Percentiles rank a stretch among this genome's conserved stretches.
Conservation (phyloP, 805 yeast genomes). For the Saccharomyces eubayanus region DNA sequence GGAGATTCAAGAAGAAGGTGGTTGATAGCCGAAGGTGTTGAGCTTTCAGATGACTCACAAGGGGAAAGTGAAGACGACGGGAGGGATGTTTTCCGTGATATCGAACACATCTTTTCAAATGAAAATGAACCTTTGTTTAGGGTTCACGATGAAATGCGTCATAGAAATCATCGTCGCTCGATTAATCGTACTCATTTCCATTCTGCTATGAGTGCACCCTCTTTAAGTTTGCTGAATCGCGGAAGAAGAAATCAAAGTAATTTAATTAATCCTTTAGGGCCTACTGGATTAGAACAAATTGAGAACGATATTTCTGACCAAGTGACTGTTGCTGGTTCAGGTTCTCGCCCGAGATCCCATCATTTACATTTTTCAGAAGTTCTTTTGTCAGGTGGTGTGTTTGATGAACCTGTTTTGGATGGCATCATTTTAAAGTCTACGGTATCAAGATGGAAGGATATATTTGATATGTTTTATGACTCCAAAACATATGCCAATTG, state of each 20-base stretch:
- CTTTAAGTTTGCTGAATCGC: constrained; percentile 23
- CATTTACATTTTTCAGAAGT: constrained; percentile 25
- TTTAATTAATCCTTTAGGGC: constrained; percentile 28
- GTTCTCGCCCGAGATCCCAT: constrained; percentile 20
- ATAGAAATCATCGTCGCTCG: constrained; percentile 18
- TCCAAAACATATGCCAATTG: constrained; percentile 32
- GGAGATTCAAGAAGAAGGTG: constrained; percentile 24
- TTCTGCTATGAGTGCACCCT: constrained; percentile 20
- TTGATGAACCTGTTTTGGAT: constrained; percentile 26
- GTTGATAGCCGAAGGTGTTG: constrained; percentile 24
- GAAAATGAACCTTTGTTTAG: constrained; percentile 25
- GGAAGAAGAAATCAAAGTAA: constrained; percentile 25
- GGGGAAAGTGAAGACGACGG: constrained; percentile 25
- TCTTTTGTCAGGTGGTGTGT: constrained; percentile 25
- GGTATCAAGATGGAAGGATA: constrained; percentile 60
- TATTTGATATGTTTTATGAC: constrained; percentile 43
- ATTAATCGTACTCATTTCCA: constrained; percentile 15
- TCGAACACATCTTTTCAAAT: constrained; percentile 26
- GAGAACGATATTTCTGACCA: constrained; percentile 27
- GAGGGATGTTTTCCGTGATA: constrained; percentile 28
- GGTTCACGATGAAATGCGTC: constrained; percentile 18
- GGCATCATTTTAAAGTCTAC: constrained; percentile 39
- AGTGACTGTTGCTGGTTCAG: constrained; percentile 18
- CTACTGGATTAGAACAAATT: constrained; percentile 29
- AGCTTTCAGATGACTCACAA: constrained; percentile 23